Conservation (phyloP, 805 yeast genomes). For the Schwanniomyces sp. region DNA sequence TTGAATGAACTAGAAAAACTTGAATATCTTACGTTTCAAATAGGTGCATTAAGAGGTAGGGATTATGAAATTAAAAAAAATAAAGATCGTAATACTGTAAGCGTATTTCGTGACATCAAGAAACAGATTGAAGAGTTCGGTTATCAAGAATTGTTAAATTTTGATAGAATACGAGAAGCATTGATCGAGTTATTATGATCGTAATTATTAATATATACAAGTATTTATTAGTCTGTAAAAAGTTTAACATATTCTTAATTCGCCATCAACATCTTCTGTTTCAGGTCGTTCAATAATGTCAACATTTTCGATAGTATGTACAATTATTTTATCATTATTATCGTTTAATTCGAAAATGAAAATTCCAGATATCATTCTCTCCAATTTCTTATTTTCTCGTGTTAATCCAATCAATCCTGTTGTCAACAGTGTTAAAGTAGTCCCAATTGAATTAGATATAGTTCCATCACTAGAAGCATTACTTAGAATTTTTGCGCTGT, state of each 20-base stretch:
- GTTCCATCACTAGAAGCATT: conserved; percentile 1
- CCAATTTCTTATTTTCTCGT: conserved; percentile 26
- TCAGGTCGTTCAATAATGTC: conserved; percentile 52
- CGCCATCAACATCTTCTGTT: conserved; percentile 22
- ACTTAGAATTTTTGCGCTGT: conserved; percentile 19
- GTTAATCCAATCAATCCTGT: conserved; percentile 34
- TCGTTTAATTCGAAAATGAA: conserved; percentile 66
- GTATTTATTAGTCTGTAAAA: not conserved
- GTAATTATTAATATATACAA: conserved; percentile 7
- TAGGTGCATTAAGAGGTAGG: conserved; percentile 7
- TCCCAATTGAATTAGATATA: conserved; percentile 14
- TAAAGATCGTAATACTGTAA: not conserved
- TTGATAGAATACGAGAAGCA: conserved; percentile 8
- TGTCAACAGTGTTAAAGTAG: conserved; percentile 27
- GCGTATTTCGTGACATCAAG: conserved; percentile 6
- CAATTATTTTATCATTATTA: conserved; percentile 52
- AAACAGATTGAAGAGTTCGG: conserved; percentile 10
- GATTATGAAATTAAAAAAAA: conserved; percentile 3
- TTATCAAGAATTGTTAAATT: conserved; percentile 11
- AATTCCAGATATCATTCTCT: conserved; percentile 51
- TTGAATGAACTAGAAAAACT: conserved; percentile 16
- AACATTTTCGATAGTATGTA: conserved; percentile 67
- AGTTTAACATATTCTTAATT: conserved; percentile 27
- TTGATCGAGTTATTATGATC: conserved; percentile 10
- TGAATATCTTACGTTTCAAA: conserved; percentile 18